Evolutionary conservation across 257 asterid genomes (phyloP).

Genomic region (Agastache rugosa): DNA sequence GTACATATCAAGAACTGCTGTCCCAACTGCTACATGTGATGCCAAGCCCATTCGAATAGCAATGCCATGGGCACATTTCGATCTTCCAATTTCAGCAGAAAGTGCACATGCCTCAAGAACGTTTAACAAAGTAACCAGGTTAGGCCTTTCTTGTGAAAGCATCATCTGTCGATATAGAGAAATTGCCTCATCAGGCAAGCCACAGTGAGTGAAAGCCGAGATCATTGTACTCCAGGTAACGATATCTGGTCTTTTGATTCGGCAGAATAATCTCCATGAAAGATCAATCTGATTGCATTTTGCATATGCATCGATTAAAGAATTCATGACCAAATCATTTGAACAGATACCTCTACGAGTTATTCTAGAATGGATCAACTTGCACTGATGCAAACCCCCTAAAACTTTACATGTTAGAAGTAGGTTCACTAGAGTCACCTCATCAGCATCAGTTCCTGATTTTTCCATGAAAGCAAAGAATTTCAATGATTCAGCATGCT

Average conservation of each 20-base stretch:
- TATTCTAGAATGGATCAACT: slow-evolving; percentile 64
- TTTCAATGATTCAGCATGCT: slow-evolving; percentile 59
- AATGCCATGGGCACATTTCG: slow-evolving; percentile 75
- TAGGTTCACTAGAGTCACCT: slow-evolving; percentile 78
- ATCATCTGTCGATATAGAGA: slow-evolving; percentile 63
- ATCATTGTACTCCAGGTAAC: slow-evolving; percentile 97
- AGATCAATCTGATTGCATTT: slow-evolving; percentile 62
- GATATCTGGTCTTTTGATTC: slow-evolving; percentile 55
- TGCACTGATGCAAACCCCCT: slow-evolving; percentile 58
- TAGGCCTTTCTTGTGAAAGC: slow-evolving; percentile 48
- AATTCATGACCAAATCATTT: slow-evolving; percentile 74
- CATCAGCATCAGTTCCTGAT: slow-evolving; percentile 66
- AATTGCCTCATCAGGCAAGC: slow-evolving; percentile 82
- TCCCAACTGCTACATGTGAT: slow-evolving; percentile 69
- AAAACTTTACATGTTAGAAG: slow-evolving; percentile 65
- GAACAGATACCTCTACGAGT: slow-evolving; percentile 56
- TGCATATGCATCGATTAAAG: slow-evolving; percentile 80
- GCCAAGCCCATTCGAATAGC: slow-evolving; percentile 72
- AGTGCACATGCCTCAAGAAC: slow-evolving; percentile 85
- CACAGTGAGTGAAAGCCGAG: slow-evolving; percentile 73
- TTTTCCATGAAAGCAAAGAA: slow-evolving; percentile 60
- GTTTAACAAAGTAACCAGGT: slow-evolving; percentile 60
- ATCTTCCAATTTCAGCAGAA: slow-evolving; percentile 61
- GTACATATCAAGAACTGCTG: slow-evolving; percentile 87
- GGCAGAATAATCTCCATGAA: slow-evolving; percentile 67